Evolutionary conservation across 2,329 filamentous ascomycete species (phyloP), one percentile per base, ranked within the genome.

Genomic region (Intubia oerlemansii): DNA sequence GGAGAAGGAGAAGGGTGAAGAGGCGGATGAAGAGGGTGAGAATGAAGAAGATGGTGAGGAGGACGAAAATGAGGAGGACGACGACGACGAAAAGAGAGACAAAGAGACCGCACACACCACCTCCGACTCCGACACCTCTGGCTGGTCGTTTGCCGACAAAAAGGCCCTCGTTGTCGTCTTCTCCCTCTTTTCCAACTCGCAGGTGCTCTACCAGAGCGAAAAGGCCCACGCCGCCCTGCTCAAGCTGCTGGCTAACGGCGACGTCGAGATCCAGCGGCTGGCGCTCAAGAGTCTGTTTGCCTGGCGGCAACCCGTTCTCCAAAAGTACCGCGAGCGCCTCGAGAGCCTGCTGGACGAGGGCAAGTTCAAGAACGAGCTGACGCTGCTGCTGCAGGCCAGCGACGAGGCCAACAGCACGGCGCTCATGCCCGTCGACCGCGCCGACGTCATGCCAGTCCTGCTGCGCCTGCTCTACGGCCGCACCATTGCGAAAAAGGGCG

Each of bases 301-400:
- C 0, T 98, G 88, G 85, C 95, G 92, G 47, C 66, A 77, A 33
- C 61, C 73, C 3, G 69, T 63, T 7, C 58, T 98, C 28, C 63
- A 62, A 34, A 62, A 71, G 1, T 92, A 95, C 43, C 69, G 82
- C 41, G 82, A 93, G 39, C 80, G 84, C 39, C 52, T 98, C 15
- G 63, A 81, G 36, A 84, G 81, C 40, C 58, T 98, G 2, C 63
- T 95, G 7, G 88, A 98, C 39, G 88, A 95, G 36, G 72, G 78
- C 15, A 67, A 79, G 27, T 92, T 95, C 52, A 80, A 82, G 43
- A 88, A 95, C 42, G 85, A 95, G 45, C 62, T 98, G n/a, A 75
- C 81, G 1, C 69, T 88, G 5, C 76, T 98, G 38, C 63, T 98
- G 30, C 75, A 81, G 42, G 29, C 25, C 8, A 30, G 32, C 17